Percentiles rank a stretch among this genome's conserved stretches.
Evolutionary conservation across 768 basidiomycete species (phyloP).

Genomic region (Naganishia vaughanmartiniae): DNA sequence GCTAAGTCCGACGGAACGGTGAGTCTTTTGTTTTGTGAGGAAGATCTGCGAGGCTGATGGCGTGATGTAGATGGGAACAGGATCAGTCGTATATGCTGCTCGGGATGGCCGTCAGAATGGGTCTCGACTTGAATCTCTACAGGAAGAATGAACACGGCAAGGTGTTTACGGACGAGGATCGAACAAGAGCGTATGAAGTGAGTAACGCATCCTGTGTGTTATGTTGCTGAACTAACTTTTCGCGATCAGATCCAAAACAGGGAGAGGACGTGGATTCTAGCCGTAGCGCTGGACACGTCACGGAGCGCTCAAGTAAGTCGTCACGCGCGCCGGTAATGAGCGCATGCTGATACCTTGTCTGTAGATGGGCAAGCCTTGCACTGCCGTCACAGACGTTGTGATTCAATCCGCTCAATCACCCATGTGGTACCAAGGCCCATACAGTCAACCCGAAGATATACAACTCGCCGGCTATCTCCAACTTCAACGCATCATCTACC

Average conservation of each 20-base stretch:
- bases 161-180: slow-evolving; percentile 75
- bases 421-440: slow-evolving; percentile 67
- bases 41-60: neutral
- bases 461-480: slow-evolving; percentile 76
- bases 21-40: slow-evolving; percentile 1
- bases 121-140: slow-evolving; percentile 90
- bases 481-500: slow-evolving; percentile 80
- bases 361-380: slow-evolving; percentile 90
- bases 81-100: slow-evolving; percentile 88
- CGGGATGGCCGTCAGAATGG: slow-evolving; percentile 91
- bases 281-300: slow-evolving; percentile 86
- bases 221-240: slow-evolving; percentile 36
- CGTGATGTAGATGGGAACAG: slow-evolving; percentile 66
- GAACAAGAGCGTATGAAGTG: slow-evolving; percentile 62
- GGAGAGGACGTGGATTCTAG: slow-evolving; percentile 88
- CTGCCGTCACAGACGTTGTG: slow-evolving; percentile 88
- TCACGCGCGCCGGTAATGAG: slow-evolving; percentile 49
- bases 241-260: slow-evolving; percentile 77
- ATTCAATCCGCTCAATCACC: slow-evolving; percentile 68
- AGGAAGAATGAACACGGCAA: slow-evolving; percentile 69
- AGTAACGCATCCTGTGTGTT: slow-evolving; percentile 5
- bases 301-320: slow-evolving; percentile 68
- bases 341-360: neutral
- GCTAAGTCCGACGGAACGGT: slow-evolving; percentile 85
- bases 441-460: slow-evolving; percentile 30